A percentile compares a stretch with the other conserved stretches of the same genome.
phyloP scores from a whole-genome alignment of 495 filamentous ascomycete genomes.

The Xylaria scruposa region DNA sequence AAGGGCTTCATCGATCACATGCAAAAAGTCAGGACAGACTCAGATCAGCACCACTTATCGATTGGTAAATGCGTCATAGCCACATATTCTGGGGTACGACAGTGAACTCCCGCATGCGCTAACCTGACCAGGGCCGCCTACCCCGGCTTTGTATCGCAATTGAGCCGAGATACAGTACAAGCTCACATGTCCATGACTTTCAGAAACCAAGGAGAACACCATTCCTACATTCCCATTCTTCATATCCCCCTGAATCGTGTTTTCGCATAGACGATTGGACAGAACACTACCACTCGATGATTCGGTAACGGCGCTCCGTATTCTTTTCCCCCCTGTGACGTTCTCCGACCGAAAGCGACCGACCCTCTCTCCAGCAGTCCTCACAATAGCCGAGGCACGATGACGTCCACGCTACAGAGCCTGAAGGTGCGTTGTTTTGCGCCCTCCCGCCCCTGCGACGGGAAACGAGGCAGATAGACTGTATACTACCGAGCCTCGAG shows the following conservation, averaged over 20 bases:
- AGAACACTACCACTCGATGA: neutral
- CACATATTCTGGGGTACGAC: conserved; percentile 22
- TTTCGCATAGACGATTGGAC: neutral
- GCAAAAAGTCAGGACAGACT: neutral
- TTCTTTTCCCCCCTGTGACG: neutral
- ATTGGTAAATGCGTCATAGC: conserved; percentile 17
- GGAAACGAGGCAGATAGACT: neutral
- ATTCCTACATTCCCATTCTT: neutral
- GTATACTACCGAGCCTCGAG: neutral
- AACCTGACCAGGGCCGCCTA: neutral
- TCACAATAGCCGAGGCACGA: conserved; percentile 31
- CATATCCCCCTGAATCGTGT: neutral
- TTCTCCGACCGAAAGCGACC: conserved; percentile 21
- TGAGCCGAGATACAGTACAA: conserved; percentile 17
- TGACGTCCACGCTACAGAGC: conserved; percentile 26
- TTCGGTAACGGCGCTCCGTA: conserved; percentile 6
- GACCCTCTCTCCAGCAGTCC: neutral
- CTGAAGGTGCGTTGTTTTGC: conserved; percentile 24
- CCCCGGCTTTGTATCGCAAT: neutral
- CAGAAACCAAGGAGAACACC: conserved; percentile 2
- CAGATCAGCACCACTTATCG: conserved; percentile 1
- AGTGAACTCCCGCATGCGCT: conserved; percentile 9
- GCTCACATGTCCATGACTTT: conserved; percentile 19
- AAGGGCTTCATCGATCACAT: conserved; percentile 14
- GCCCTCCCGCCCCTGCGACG: neutral